phyloP scores from a whole-genome alignment of 345 rosid species.

The Linum tenue region DNA sequence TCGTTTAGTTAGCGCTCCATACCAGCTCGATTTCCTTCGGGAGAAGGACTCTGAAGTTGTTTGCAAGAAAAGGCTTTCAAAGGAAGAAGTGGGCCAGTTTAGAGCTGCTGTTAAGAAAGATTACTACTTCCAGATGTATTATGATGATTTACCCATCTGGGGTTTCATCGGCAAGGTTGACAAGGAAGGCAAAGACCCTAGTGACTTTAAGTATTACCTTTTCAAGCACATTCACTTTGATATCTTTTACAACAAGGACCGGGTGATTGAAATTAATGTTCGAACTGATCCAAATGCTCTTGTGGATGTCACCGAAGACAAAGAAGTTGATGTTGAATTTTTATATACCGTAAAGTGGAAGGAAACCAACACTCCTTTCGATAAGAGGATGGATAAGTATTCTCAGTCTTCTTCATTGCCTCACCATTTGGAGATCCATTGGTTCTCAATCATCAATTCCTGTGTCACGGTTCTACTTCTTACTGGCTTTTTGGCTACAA shows the following conservation, averaged over 20 bases:
- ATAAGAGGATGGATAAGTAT: slow-evolving; percentile 28
- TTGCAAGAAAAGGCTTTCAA: slow-evolving; percentile 17
- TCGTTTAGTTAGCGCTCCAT: slow-evolving; percentile 24
- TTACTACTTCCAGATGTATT: slow-evolving; percentile 28
- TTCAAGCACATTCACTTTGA: slow-evolving; percentile 20
- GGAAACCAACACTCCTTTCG: slow-evolving; percentile 21
- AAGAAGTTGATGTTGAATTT: slow-evolving; percentile 22
- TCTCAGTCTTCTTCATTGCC: slow-evolving; percentile 24
- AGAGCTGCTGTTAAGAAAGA: slow-evolving; percentile 21
- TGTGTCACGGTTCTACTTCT: slow-evolving; percentile 27
- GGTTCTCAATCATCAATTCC: slow-evolving; percentile 28
- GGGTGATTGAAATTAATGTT: slow-evolving; percentile 18
- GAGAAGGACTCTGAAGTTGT: slow-evolving; percentile 18
- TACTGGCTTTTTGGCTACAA: slow-evolving; percentile 28
- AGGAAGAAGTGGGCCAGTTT: slow-evolving; percentile 19
- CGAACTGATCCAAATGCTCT: slow-evolving; percentile 16
- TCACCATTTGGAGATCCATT: slow-evolving; percentile 27
- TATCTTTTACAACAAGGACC: slow-evolving; percentile 24
- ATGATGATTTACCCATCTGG: slow-evolving; percentile 29
- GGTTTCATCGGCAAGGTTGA: slow-evolving; percentile 27
- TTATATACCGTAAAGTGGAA: slow-evolving; percentile 25
- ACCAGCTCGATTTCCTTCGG: slow-evolving; percentile 19
- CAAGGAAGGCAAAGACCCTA: slow-evolving; percentile 23
- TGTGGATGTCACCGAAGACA: slow-evolving; percentile 23
- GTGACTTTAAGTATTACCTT: slow-evolving; percentile 20